A percentile compares a stretch with the other conserved stretches of the same genome.
Evolutionary conservation across 108 stramenopile species (phyloP).

Genomic region (Pelagomonas calceolata): DNA sequence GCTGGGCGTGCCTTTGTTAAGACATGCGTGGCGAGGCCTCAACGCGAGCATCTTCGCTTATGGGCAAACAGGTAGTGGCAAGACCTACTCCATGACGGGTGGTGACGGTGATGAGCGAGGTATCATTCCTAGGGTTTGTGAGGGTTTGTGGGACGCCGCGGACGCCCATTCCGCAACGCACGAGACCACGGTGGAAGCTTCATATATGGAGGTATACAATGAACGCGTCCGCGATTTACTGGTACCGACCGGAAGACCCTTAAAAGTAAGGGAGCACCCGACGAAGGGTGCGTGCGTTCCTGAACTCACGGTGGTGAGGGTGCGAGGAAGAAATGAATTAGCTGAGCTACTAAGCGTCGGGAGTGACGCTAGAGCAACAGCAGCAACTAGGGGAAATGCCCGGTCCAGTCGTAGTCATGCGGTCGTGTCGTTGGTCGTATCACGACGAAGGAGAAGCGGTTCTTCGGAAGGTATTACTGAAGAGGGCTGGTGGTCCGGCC

Average conservation of each 20-base stretch:
- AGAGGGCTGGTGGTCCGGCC: too few species aligned
- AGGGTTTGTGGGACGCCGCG: conserved; percentile 1
- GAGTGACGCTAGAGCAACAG: background rate
- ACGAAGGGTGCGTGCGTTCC: conserved; percentile 5
- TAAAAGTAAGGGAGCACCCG: conserved; percentile 6
- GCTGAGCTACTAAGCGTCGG: background rate
- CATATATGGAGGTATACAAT: conserved; percentile 27
- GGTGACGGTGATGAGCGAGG: conserved; percentile 2
- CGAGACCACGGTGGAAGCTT: conserved; percentile 15
- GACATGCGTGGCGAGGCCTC: conserved; percentile 38
- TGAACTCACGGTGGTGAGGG: background rate
- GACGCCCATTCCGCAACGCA: background rate
- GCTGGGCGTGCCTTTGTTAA: conserved; percentile 39
- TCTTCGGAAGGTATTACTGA: conserved; percentile 7
- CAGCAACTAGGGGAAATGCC: conserved; percentile 9
- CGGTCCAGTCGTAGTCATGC: conserved; percentile 25
- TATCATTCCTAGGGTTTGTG: conserved; percentile 12
- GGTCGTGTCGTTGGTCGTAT: conserved; percentile 20
- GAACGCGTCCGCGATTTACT: conserved; percentile 19
- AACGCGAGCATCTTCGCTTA: conserved; percentile 46
- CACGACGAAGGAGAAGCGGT: background rate
- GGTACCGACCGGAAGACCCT: background rate
- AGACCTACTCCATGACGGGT: conserved; percentile 25
- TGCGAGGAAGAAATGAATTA: background rate
- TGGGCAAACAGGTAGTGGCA: conserved; percentile 34